Percentiles rank a stretch among this genome's conserved stretches.
phyloP scores from a whole-genome alignment of 192 early-diverging fungal genomes.

The Entomortierella chlamydospora region DNA sequence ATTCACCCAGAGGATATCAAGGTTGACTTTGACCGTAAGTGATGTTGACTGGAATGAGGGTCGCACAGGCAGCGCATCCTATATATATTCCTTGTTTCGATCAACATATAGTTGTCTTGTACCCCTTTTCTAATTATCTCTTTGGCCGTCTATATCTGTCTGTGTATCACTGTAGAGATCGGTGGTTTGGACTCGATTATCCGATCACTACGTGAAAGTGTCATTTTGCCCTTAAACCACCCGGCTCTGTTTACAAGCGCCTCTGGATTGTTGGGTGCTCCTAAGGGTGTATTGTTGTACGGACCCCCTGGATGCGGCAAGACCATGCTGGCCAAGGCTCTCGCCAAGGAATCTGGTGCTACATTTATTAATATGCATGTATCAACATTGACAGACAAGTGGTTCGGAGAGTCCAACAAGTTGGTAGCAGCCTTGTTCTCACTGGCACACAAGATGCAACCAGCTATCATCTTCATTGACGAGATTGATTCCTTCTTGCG shows the following conservation, averaged over 20 bases:
- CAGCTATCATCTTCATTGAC: slow-evolving; percentile 98
- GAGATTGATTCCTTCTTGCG: slow-evolving; percentile 98
- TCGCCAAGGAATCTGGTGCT: slow-evolving; percentile 96
- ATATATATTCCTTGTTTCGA: too few species aligned
- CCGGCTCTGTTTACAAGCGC: slow-evolving; percentile 90
- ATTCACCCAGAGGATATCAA: slow-evolving; percentile 92
- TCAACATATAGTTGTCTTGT: slow-evolving; percentile 11
- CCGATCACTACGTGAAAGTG: slow-evolving; percentile 90
- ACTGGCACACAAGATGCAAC: slow-evolving; percentile 93
- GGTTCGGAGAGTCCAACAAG: slow-evolving; percentile 98
- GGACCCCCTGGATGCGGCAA: slow-evolving; percentile 98
- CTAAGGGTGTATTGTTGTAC: slow-evolving; percentile 95
- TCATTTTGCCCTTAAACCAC: slow-evolving; percentile 95
- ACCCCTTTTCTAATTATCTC: neutral
- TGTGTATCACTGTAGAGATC: slow-evolving; percentile 69
- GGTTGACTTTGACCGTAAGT: slow-evolving; percentile 82
- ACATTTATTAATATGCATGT: slow-evolving; percentile 98
- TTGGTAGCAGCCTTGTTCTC: slow-evolving; percentile 93
- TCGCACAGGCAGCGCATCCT: slow-evolving; percentile 1
- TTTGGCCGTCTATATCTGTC: neutral
- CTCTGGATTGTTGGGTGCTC: slow-evolving; percentile 89
- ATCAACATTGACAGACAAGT: slow-evolving; percentile 97
- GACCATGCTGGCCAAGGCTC: slow-evolving; percentile 98
- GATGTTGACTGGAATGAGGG: neutral
- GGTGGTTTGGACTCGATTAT: slow-evolving; percentile 95